Conservation (phyloP, 2,329 filamentous ascomycete species). For the Aureobasidium mangrovei region DNA sequence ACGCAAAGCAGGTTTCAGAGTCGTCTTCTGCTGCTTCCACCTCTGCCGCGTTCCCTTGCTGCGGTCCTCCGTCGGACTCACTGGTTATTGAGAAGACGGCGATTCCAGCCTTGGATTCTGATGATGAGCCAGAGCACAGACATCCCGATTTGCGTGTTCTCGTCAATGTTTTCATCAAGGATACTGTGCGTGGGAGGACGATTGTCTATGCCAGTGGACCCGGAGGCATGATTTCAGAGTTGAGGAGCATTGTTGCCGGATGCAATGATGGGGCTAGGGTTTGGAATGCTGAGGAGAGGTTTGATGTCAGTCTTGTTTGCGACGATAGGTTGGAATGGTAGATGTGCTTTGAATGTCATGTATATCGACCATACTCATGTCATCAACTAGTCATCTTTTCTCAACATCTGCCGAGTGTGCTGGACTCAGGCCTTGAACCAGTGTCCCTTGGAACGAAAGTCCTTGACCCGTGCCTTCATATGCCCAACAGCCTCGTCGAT, state of each 20-base stretch:
- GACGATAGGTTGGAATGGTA: constrained; percentile 15
- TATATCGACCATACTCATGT: too few species aligned
- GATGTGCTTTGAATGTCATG: background rate
- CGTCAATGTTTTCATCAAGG: constrained; percentile 3
- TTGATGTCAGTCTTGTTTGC: constrained; percentile 12
- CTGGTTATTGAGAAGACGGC: constrained; percentile 2
- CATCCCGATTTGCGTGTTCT: constrained; percentile 7
- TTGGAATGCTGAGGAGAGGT: constrained; percentile 11
- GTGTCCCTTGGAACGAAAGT: constrained; percentile 28
- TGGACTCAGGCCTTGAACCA: background rate
- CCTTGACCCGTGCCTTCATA: constrained; percentile 46
- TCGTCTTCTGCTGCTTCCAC: background rate
- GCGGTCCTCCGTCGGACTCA: background rate
- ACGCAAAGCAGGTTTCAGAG: background rate
- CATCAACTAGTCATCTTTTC: too few species aligned
- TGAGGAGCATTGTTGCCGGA: constrained; percentile 8
- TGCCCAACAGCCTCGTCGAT: constrained; percentile 43
- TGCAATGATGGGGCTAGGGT: constrained; percentile 10
- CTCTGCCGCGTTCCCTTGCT: constrained; percentile 2
- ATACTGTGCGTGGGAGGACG: constrained; percentile 8
- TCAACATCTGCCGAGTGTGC: too few species aligned
- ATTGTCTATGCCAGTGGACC: constrained; percentile 14
- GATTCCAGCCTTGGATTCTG: background rate
- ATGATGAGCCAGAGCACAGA: constrained; percentile 1
- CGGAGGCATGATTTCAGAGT: constrained; percentile 12